Base-by-base conservation (phyloP, 1,139 yeast species). In the Yamadazyma atmosphaerica region DNA sequence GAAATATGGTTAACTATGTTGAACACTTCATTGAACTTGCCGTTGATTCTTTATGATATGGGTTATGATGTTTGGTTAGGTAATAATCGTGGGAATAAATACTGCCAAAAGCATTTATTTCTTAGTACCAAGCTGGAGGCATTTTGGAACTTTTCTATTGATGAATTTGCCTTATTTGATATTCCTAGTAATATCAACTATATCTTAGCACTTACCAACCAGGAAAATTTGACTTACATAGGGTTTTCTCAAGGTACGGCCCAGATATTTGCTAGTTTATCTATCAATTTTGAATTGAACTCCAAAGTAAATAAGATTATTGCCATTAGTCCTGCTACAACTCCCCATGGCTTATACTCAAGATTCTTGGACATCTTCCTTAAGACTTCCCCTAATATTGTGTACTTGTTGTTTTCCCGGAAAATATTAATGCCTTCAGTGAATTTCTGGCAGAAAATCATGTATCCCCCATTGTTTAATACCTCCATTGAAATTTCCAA, bases 51-150 rank as follows among this genome's bases (percentile, higher is more conserved):
- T 33, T 86, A 83, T 40, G 90, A 86, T 45, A 58, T 81, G 44
- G 96, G 96, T 2, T 88, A 81, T 57, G 96, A 88, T 55, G 95
- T 88, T n/a, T 88, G 94, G 90, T 63, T 88, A 46, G 96, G 96
- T 1, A 88, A 88, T 58, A 88, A 88, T 54, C 67, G 96, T 38
- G 96, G 96, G 17, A 89, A 88, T 63, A 88, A 88, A 63, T 88
- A 88, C 62, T 82, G 92, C 17, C 74, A 68, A 43, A 71, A 72
- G 43, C 77, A 72, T 49, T 49, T 71, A 35, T 46, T 47, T 32
- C 54, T 54, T 14, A 61, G 68, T 36, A 74, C 84, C 19, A 54
- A 56, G 31, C 54, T 65, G 4, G 63, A 56, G 30, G 44, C 47
- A 38, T 72, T 68, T 50, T 72, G 77, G 77, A 62, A 72, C 54